Conservation (phyloP, 2,329 filamentous ascomycete genomes). For the Dothideomycetes sp. region DNA sequence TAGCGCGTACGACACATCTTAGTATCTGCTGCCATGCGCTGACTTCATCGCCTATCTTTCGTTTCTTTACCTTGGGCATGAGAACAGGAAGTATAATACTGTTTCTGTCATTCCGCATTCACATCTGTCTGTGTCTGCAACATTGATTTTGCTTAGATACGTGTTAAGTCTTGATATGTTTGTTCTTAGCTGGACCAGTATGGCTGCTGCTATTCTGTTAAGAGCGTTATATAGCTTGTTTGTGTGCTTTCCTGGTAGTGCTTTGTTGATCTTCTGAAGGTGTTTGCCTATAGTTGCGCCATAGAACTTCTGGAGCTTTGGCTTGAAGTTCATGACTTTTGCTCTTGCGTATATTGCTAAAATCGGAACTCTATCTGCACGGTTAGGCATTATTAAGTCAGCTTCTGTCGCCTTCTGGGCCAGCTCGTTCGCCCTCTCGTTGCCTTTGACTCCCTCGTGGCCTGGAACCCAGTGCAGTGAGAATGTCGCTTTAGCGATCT, state of each 20-base stretch:
- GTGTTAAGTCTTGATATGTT: background rate
- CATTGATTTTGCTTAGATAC: slow-evolving; percentile 1
- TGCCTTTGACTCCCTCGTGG: slow-evolving; percentile 1
- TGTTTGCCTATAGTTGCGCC: background rate
- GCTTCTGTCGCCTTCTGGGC: background rate
- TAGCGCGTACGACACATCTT: background rate
- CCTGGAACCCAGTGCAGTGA: background rate
- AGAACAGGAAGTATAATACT: background rate
- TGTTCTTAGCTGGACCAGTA: background rate
- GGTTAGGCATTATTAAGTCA: background rate
- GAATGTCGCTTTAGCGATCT: background rate
- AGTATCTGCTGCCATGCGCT: background rate
- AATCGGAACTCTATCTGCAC: background rate
- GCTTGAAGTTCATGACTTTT: background rate
- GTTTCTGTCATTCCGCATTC: slow-evolving; percentile 1
- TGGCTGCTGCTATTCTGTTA: background rate
- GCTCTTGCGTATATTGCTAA: background rate
- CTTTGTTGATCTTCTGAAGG: slow-evolving; percentile 1
- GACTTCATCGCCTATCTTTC: background rate
- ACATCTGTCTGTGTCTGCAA: slow-evolving; percentile 1
- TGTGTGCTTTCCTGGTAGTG: background rate
- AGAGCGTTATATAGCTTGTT: slow-evolving; percentile 1
- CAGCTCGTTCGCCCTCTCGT: slow-evolving; percentile 1
- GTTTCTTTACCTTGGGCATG: background rate
- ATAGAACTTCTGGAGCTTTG: background rate